Percentiles rank a stretch among this genome's conserved stretches.
Evolutionary conservation across 2,329 filamentous ascomycete genomes (phyloP).

Genomic region (Pseudogymnoascus sp.): DNA sequence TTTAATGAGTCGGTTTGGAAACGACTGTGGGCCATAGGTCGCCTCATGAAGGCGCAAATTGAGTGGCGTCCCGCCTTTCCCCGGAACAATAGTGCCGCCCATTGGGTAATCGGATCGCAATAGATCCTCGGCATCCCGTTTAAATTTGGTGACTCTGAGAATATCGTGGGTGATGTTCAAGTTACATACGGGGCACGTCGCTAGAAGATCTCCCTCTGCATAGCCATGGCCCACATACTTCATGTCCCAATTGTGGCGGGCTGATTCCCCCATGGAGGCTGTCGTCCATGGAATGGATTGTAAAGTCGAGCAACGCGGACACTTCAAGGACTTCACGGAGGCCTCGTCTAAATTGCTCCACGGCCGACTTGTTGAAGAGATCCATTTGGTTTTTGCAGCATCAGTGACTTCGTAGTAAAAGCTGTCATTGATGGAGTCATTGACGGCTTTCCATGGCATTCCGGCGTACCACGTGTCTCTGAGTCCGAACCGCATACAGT

Average conservation of each 20-base stretch:
- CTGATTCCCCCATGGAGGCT: conserved; percentile 31
- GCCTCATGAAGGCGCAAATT: conserved; percentile 22
- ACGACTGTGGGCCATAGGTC: conserved; percentile 33
- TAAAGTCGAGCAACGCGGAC: conserved; percentile 44
- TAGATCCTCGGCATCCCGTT: conserved; percentile 45
- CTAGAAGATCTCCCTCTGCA: conserved; percentile 49
- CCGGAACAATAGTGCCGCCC: conserved; percentile 59
- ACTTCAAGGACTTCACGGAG: conserved; percentile 42
- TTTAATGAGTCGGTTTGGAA: conserved; percentile 53
- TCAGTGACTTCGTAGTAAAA: conserved; percentile 49
- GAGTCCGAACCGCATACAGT: conserved; percentile 54
- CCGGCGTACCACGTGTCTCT: conserved; percentile 52
- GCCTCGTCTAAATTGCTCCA: conserved; percentile 56
- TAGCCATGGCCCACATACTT: conserved; percentile 47
- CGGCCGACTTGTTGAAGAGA: conserved; percentile 37
- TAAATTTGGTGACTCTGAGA: conserved; percentile 57
- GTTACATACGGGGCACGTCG: conserved; percentile 45
- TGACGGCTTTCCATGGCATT: conserved; percentile 59
- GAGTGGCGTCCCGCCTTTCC: conserved; percentile 44
- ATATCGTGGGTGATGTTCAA: conserved; percentile 47
- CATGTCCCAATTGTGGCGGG: conserved; percentile 27
- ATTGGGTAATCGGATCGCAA: conserved; percentile 45
- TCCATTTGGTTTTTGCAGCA: conserved; percentile 41
- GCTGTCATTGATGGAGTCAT: conserved; percentile 48
- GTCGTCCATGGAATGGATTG: conserved; percentile 55